Percentiles rank a stretch among this genome's conserved stretches.
Evolutionary conservation across 2,329 filamentous ascomycete genomes (phyloP).

Genomic region (Colletotrichum endophyticum): DNA sequence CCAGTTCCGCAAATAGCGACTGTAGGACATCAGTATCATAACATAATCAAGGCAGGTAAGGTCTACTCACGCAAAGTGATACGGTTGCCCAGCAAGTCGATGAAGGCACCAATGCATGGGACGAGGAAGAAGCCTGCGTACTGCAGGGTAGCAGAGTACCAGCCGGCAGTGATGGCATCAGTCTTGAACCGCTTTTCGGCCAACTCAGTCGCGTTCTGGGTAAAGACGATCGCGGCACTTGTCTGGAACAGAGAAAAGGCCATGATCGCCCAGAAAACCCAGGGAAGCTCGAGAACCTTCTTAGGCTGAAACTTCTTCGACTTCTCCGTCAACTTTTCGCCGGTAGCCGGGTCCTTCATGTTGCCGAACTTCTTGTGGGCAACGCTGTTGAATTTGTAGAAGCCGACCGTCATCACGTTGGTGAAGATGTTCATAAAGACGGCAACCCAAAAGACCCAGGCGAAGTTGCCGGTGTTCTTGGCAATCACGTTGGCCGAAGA

Average conservation of each 20-base stretch:
- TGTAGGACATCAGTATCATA: not conserved
- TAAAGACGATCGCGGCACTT: conserved; percentile 57
- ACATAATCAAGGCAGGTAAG: not conserved
- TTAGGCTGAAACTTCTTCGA: conserved; percentile 60
- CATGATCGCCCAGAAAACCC: conserved; percentile 63
- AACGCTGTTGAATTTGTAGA: conserved; percentile 61
- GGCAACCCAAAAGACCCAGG: conserved; percentile 66
- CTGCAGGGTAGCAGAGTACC: conserved; percentile 63
- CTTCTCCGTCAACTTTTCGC: conserved; percentile 64
- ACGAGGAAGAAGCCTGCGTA: conserved; percentile 63
- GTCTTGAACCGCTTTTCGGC: conserved; percentile 64
- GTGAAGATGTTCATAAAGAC: conserved; percentile 71
- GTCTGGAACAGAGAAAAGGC: conserved; percentile 64
- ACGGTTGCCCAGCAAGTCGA: conserved; percentile 61
- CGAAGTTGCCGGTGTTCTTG: conserved; percentile 61
- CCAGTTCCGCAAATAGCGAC: conserved; percentile 49
- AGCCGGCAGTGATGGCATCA: conserved; percentile 60
- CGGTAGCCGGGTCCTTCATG: conserved; percentile 58
- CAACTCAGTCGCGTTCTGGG: conserved; percentile 64
- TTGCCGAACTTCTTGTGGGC: conserved; percentile 51
- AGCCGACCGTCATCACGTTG: conserved; percentile 56
- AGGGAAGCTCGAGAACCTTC: conserved; percentile 62
- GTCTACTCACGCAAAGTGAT: conserved; percentile 41
- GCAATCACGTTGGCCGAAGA: conserved; percentile 65
- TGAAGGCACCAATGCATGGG: conserved; percentile 58